phyloP scores from a whole-genome alignment of 2,329 filamentous ascomycete genomes.

The Aureobasidium sp. region DNA sequence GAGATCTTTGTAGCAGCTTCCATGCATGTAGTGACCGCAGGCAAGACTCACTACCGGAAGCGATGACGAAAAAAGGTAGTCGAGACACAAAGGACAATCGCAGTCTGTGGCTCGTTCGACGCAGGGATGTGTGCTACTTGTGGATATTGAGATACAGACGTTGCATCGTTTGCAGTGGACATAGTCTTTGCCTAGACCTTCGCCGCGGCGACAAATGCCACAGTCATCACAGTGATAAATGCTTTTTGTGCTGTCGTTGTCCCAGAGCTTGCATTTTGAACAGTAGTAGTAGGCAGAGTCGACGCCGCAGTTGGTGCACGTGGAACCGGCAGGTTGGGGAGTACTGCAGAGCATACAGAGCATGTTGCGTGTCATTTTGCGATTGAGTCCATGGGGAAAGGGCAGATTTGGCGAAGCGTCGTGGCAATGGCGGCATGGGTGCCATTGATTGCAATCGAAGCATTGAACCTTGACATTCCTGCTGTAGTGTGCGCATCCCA shows the following conservation, averaged over 20 bases:
- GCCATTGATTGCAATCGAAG: conserved; percentile 82
- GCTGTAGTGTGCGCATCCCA: conserved; percentile 90
- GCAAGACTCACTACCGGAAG: conserved; percentile 86
- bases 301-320: conserved; percentile 69
- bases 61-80: conserved; percentile 92
- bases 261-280: conserved; percentile 91
- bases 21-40: conserved; percentile 94
- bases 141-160: conserved; percentile 86
- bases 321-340: conserved; percentile 72
- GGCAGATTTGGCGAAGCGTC: conserved; percentile 66
- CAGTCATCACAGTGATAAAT: conserved; percentile 97
- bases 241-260: conserved; percentile 80
- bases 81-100: conserved; percentile 92
- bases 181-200: conserved; percentile 91
- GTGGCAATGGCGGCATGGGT: conserved; percentile 91
- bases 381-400: conserved; percentile 52
- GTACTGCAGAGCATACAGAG: conserved; percentile 91
- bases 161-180: conserved; percentile 98
- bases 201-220: conserved; percentile 85
- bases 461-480: conserved; percentile 96
- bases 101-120: conserved; percentile 92
- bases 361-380: conserved; percentile 87
- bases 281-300: conserved; percentile 87
- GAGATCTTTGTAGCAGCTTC: conserved; percentile 79
- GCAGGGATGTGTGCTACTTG: conserved; percentile 79